Conservation (phyloP, 805 yeast species). For the Metschnikowia bowlesiae region DNA sequence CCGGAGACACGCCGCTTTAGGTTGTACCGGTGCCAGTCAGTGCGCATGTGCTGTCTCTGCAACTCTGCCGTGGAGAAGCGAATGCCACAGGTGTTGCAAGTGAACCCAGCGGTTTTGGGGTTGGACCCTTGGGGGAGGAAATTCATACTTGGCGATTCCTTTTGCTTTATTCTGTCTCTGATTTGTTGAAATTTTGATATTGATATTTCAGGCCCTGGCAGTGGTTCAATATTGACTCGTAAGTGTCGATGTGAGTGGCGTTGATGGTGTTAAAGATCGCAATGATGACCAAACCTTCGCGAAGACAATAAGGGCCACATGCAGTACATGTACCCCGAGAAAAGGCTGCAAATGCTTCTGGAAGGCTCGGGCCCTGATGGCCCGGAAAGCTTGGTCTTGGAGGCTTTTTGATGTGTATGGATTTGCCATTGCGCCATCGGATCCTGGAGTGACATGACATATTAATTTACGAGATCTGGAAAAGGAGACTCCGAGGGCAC, state of each 20-base stretch:
- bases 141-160: conserved; percentile 3
- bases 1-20: conserved; percentile 87
- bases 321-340: background rate
- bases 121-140: conserved; percentile 25
- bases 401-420: too few relatives aligned
- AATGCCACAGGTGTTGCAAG: conserved; percentile 87
- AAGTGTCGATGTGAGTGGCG: background rate
- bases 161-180: too few relatives aligned
- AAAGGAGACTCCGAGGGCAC: too few relatives aligned
- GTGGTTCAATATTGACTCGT: too few relatives aligned
- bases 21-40: conserved; percentile 98
- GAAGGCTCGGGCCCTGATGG: too few relatives aligned
- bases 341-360: too few relatives aligned
- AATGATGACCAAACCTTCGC: background rate
- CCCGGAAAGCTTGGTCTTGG: too few relatives aligned
- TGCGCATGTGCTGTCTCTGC: conserved; percentile 91
- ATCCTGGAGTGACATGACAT: too few relatives aligned
- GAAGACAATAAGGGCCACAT: background rate
- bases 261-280: background rate
- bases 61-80: conserved; percentile 76
- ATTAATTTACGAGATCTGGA: too few relatives aligned
- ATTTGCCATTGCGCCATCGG: too few relatives aligned
- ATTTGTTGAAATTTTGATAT: too few relatives aligned
- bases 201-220: too few relatives aligned
- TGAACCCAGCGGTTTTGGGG: conserved; percentile 32